Conservation (phyloP, 2,329 filamentous ascomycete species). For the Colletotrichum spinosum region DNA sequence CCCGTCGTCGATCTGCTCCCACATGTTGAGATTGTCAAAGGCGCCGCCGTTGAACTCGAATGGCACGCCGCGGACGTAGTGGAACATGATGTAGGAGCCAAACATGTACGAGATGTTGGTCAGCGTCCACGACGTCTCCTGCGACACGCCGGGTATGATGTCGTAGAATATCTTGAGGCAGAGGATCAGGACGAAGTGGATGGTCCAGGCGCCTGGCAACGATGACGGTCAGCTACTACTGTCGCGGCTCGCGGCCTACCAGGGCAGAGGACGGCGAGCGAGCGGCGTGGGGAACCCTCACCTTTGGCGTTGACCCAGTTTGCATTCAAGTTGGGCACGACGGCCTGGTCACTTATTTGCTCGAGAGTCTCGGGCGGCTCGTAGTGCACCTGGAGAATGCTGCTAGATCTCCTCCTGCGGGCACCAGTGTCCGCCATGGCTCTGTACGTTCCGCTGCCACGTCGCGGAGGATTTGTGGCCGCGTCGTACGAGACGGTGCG, state of each 20-base stretch:
- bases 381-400: slow-evolving; percentile 91
- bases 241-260: background rate
- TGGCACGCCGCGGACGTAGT: slow-evolving; percentile 96
- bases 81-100: slow-evolving; percentile 99
- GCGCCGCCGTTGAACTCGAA: slow-evolving; percentile 99
- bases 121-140: slow-evolving; percentile 98
- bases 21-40: slow-evolving; percentile 99
- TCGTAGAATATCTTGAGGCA: slow-evolving; percentile 97
- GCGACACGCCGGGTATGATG: slow-evolving; percentile 93
- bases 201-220: slow-evolving; percentile 89
- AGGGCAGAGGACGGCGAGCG: too few species aligned
- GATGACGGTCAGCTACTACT: slow-evolving; percentile 14
- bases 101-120: slow-evolving; percentile 99
- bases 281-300: slow-evolving; percentile 56
- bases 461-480: slow-evolving; percentile 76
- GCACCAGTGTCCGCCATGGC: slow-evolving; percentile 74
- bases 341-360: slow-evolving; percentile 96
- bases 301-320: slow-evolving; percentile 99
- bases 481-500: slow-evolving; percentile 93
- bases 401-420: slow-evolving; percentile 94
- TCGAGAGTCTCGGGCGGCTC: slow-evolving; percentile 97
- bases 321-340: slow-evolving; percentile 94
- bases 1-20: slow-evolving; percentile 99
- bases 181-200: slow-evolving; percentile 93
- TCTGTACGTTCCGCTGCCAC: slow-evolving; percentile 69